phyloP scores from a whole-genome alignment of 73 alveolate genomes.

The Paraurostyla sp. region DNA sequence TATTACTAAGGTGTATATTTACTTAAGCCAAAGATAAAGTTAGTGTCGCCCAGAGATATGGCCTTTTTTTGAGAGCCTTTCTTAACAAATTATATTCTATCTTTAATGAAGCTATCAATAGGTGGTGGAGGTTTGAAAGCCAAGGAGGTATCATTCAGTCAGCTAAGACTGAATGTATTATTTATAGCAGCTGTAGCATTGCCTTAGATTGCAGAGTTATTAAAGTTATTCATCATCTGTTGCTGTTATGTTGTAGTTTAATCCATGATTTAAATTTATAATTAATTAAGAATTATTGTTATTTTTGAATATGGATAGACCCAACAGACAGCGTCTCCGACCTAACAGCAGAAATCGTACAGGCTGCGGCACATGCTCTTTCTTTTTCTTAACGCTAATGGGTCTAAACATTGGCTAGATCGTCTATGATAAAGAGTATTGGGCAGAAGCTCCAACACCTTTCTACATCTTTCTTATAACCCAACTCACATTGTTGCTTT shows the following conservation, averaged over 20 bases:
- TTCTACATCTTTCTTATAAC: not conserved
- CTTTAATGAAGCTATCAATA: not conserved
- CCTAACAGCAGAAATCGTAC: too few relatives aligned
- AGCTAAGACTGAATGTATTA: not conserved
- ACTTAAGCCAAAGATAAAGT: too few relatives aligned
- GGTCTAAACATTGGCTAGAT: not conserved
- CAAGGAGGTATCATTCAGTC: constrained; percentile 15
- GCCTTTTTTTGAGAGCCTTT: constrained; percentile 26
- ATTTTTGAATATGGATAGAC: not conserved
- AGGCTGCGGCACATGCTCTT: too few relatives aligned
- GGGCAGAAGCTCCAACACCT: constrained; percentile 27
- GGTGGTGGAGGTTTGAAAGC: not conserved
- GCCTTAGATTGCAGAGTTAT: not conserved
- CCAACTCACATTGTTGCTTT: not conserved
- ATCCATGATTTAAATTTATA: constrained; percentile 11
- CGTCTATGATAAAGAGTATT: constrained; percentile 12
- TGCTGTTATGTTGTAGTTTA: not conserved
- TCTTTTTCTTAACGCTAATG: not conserved
- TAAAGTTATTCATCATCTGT: not conserved
- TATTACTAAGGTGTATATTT: too few relatives aligned
- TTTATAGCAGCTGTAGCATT: not conserved
- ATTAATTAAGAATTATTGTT: not conserved
- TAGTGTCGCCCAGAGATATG: constrained; percentile 21
- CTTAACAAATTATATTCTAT: not conserved
- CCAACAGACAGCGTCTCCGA: not conserved